phyloP scores from a whole-genome alignment of 2,329 filamentous ascomycete species.

The Scytalidium lignicola region DNA sequence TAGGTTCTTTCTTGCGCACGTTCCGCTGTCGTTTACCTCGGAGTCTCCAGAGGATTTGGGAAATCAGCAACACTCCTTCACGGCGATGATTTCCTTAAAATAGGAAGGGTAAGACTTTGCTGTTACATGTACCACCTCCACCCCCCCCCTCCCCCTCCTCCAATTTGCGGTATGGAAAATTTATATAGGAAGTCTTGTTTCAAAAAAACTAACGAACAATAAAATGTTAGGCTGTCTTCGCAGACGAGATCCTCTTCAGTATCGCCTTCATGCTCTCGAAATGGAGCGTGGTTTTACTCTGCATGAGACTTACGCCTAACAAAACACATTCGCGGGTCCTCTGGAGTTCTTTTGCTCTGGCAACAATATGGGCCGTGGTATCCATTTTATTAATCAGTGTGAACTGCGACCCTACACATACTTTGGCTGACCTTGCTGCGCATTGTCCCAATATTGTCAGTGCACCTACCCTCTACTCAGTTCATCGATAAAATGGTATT shows the following conservation, averaged over 20 bases:
- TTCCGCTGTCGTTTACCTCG: background rate
- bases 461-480: background rate
- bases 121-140: too few species aligned
- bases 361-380: background rate
- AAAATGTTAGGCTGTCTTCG: background rate
- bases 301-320: background rate
- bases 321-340: background rate
- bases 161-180: background rate
- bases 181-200: too few species aligned
- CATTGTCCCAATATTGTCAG: background rate
- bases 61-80: background rate
- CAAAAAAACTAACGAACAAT: background rate
- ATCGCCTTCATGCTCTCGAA: background rate
- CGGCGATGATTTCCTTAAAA: background rate
- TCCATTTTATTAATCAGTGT: background rate
- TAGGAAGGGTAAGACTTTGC: background rate
- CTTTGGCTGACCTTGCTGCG: background rate
- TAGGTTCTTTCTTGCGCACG: slow-evolving; percentile 1
- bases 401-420: background rate
- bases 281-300: background rate
- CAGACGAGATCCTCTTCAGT: background rate
- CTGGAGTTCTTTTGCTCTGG: background rate
- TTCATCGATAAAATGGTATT: too few species aligned
- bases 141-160: too few species aligned
- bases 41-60: background rate